These are phyloP conservation scores for Macrotyloma uniflorum DNA, from an alignment of 306 rosid species.

Conservation along the genomic window DNA sequence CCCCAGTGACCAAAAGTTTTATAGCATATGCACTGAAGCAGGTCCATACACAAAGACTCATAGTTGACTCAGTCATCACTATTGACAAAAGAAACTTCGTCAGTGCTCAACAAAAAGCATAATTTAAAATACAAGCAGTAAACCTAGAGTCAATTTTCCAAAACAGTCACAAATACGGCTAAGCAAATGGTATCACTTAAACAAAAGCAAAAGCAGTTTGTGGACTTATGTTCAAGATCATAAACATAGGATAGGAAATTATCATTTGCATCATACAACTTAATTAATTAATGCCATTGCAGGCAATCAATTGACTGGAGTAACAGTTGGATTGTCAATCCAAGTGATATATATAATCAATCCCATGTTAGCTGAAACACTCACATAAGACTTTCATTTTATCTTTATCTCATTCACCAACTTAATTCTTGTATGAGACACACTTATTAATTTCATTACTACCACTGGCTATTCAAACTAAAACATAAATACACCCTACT, in stretches of 20 bases:
- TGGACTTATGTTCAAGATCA: not conserved
- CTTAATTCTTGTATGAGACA: not conserved
- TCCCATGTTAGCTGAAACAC: conserved; percentile 3
- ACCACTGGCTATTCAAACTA: conserved; percentile 10
- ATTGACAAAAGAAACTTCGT: conserved; percentile 41
- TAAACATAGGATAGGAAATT: not conserved
- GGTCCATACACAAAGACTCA: conserved; percentile 67
- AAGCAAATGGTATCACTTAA: not conserved
- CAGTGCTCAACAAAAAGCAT: not conserved
- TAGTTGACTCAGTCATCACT: conserved; percentile 70
- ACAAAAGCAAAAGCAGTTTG: conserved; percentile 24
- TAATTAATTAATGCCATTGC: not conserved
- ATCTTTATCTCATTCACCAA: not conserved
- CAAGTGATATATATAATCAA: conserved; percentile 5
- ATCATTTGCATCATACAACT: not conserved
- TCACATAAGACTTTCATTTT: not conserved
- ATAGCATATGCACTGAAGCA: conserved; percentile 75
- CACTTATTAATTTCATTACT: not conserved
- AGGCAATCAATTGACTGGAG: not conserved
- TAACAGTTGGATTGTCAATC: conserved; percentile 4
- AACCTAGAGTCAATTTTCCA: not conserved
- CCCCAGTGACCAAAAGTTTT: conserved; percentile 56
- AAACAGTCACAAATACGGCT: not conserved
- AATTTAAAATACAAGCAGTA: not conserved
- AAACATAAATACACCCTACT: conserved; percentile 1